phyloP scores from a whole-genome alignment of 1,284 basidiomycete genomes.

The Sporisorium exsertum region DNA sequence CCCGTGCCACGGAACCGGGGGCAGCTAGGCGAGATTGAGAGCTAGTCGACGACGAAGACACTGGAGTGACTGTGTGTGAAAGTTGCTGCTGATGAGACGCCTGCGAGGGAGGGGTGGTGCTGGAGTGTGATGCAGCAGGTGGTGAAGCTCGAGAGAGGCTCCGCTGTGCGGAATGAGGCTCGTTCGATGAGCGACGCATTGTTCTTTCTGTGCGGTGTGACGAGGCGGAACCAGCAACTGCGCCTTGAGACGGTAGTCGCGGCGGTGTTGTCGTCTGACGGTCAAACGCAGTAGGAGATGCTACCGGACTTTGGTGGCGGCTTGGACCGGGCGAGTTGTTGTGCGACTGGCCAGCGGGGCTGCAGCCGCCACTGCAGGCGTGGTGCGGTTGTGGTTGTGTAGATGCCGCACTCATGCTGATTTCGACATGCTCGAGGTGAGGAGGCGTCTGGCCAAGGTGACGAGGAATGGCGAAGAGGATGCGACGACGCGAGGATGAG shows the following conservation, averaged over 20 bases:
- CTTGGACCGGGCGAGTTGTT: conserved; percentile 19
- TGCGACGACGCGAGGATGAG: neutral
- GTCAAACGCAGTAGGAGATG: neutral
- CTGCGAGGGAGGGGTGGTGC: neutral
- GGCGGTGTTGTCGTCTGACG: conserved; percentile 3
- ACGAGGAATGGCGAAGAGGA: conserved; percentile 9
- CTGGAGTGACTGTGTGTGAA: neutral
- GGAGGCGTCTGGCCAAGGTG: conserved; percentile 21
- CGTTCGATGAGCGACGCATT: neutral
- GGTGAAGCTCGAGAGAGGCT: neutral
- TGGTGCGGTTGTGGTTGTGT: conserved; percentile 25
- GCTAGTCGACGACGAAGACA: neutral
- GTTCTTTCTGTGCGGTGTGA: neutral
- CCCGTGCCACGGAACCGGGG: neutral
- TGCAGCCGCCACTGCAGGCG: conserved; percentile 21
- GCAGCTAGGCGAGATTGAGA: neutral
- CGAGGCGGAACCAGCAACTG: neutral
- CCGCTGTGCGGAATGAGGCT: neutral
- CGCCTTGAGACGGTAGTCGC: conserved; percentile 12
- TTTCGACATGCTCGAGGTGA: conserved; percentile 28
- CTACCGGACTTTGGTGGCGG: conserved; percentile 14
- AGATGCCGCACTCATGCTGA: conserved; percentile 38
- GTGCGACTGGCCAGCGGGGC: conserved; percentile 7
- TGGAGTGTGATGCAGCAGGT: neutral
- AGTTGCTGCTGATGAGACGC: neutral